Evolutionary conservation across 306 rosid genomes (phyloP).

Genomic region (Acacia acuminata): DNA sequence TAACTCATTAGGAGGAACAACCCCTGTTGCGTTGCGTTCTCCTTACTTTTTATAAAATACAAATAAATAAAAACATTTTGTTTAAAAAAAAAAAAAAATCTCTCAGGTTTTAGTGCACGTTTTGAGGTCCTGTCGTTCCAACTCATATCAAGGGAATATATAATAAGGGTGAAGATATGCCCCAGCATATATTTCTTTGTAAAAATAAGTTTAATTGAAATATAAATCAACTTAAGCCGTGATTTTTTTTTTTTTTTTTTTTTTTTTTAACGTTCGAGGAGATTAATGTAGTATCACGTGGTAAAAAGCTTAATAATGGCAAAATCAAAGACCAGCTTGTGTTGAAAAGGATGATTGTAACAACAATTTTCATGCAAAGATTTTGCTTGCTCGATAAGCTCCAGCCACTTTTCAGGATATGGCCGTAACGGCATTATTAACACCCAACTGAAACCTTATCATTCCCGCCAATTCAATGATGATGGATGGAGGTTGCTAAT

Average conservation of each 20-base stretch:
- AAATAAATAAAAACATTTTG: too few species aligned
- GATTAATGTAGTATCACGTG: background rate
- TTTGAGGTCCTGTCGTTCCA: background rate
- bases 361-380: slow-evolving; percentile 23
- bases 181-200: too few species aligned
- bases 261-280: background rate
- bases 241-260: background rate
- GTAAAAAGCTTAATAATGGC: background rate
- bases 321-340: background rate
- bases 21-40: too few species aligned
- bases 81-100: too few species aligned
- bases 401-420: background rate
- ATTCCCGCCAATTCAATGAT: background rate
- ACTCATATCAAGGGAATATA: background rate
- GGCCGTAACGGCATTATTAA: too few species aligned
- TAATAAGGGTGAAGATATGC: background rate
- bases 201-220: background rate
- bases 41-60: too few species aligned
- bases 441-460: background rate
- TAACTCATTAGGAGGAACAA: too few species aligned
- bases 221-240: background rate
- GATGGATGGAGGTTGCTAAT: too few species aligned
- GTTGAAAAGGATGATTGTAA: background rate
- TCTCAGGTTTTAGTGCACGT: background rate
- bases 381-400: background rate